Evolutionary conservation across 1,284 basidiomycete genomes (phyloP).

Genomic region (Gastroboletus turbinatus): DNA sequence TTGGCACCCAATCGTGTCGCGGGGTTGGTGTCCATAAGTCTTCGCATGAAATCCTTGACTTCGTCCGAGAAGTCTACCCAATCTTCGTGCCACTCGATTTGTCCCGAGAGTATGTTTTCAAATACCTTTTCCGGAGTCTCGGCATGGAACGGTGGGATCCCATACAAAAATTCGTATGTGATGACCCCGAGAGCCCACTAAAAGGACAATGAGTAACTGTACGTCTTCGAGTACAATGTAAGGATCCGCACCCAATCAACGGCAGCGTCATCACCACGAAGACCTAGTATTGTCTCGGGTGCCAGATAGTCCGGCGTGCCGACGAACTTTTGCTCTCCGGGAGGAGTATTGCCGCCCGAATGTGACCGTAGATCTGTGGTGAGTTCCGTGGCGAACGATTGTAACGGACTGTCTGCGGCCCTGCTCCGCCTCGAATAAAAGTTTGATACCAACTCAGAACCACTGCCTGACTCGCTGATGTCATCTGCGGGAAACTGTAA

Average conservation of each 20-base stretch:
- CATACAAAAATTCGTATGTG: constrained; percentile 97
- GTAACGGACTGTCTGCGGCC: constrained; percentile 70
- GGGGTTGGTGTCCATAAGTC: constrained; percentile 84
- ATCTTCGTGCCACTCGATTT: constrained; percentile 95
- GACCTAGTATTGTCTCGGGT: constrained; percentile 94
- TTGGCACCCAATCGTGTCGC: constrained; percentile 79
- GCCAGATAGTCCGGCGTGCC: constrained; percentile 97
- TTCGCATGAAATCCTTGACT: constrained; percentile 89
- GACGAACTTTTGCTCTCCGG: constrained; percentile 89
- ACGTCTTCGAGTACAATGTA: constrained; percentile 3
- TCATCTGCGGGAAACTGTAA: constrained; percentile 74
- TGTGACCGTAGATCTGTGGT: constrained; percentile 77
- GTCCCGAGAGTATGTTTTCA: constrained; percentile 96
- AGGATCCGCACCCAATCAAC: constrained; percentile 87
- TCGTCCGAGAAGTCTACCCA: constrained; percentile 86
- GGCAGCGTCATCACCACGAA: constrained; percentile 92
- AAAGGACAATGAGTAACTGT: constrained; percentile 18
- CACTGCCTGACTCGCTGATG: constrained; percentile 75
- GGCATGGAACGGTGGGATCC: constrained; percentile 96
- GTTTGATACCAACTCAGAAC: constrained; percentile 72
- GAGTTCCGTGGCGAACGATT: constrained; percentile 79
- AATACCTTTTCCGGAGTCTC: constrained; percentile 97
- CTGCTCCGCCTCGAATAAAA: constrained; percentile 57
- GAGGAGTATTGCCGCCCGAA: constrained; percentile 62
- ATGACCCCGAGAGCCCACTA: constrained; percentile 98